Evolutionary conservation across 2,329 filamentous ascomycete species (phyloP).

Genomic region (Claviceps citrina): DNA sequence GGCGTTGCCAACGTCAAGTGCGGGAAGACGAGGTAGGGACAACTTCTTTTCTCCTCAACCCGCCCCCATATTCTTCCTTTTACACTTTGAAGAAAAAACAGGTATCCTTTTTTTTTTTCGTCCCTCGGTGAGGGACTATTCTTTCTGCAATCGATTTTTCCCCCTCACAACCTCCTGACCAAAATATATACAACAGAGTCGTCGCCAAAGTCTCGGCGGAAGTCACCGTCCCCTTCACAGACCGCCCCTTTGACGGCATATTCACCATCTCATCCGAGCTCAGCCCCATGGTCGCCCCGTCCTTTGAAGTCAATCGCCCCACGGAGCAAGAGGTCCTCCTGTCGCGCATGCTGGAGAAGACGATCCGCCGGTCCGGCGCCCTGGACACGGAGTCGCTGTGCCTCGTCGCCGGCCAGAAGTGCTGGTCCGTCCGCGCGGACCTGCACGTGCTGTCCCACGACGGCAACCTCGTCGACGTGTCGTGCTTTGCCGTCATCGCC

Average conservation of each 20-base stretch:
- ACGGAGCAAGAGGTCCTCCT: constrained; percentile 75
- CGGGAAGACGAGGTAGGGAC: constrained; percentile 67
- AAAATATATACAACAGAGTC: constrained; percentile 40
- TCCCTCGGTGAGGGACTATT: too few species aligned
- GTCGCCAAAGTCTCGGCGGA: constrained; percentile 76
- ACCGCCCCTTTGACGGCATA: constrained; percentile 87
- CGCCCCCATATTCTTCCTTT: too few species aligned
- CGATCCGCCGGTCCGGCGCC: constrained; percentile 77
- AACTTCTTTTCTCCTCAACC: not conserved
- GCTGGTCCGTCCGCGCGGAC: constrained; percentile 82
- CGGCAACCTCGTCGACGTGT: constrained; percentile 73
- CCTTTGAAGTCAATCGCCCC: constrained; percentile 72
- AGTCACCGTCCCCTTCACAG: constrained; percentile 68
- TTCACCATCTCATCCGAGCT: constrained; percentile 88
- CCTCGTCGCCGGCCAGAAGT: constrained; percentile 77
- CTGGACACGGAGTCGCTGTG: constrained; percentile 93
- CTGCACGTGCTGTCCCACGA: constrained; percentile 85
- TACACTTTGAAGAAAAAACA: too few species aligned
- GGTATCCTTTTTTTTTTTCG: not conserved
- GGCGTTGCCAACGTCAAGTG: constrained; percentile 75
- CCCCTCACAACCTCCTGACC: too few species aligned
- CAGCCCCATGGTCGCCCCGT: constrained; percentile 78
- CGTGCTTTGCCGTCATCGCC: constrained; percentile 75
- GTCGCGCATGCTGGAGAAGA: constrained; percentile 82
- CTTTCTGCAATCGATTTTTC: too few species aligned